phyloP scores from a whole-genome alignment of 2,329 filamentous ascomycete species.

The Lachnellula cervina region DNA sequence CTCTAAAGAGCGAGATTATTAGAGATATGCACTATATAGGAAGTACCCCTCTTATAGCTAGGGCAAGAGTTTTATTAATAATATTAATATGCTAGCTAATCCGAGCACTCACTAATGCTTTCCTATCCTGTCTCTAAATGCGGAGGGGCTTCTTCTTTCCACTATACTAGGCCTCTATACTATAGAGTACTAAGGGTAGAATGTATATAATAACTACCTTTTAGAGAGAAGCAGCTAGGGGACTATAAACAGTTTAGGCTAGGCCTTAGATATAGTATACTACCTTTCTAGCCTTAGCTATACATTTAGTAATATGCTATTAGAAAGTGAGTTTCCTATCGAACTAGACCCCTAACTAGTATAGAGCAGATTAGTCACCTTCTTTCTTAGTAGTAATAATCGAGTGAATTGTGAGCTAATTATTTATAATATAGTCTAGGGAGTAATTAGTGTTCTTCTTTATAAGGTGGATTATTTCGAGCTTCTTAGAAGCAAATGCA shows the following conservation, averaged over 20 bases:
- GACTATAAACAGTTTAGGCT: not conserved
- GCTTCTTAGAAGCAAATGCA: no score
- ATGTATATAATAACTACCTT: not conserved
- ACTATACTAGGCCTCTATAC: not conserved
- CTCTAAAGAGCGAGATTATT: no score
- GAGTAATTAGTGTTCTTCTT: not conserved
- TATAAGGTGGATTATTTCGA: no score
- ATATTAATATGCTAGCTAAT: no score
- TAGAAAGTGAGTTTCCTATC: not conserved
- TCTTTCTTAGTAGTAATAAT: not conserved
- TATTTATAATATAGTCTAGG: not conserved
- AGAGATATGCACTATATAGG: no score
- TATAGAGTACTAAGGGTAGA: not conserved
- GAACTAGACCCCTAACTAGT: not conserved
- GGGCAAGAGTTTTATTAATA: no score
- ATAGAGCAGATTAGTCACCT: not conserved
- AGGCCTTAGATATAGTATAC: not conserved
- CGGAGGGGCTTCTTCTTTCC: no score
- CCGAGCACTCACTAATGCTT: no score
- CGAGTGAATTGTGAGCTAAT: not conserved
- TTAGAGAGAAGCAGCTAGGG: not conserved
- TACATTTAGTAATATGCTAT: not conserved
- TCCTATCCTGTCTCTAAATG: no score
- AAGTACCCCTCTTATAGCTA: no score
- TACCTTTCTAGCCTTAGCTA: not conserved